Evolutionary conservation across 176 grass and related monocot species (phyloP).

Genomic region (Chloris gayana): DNA sequence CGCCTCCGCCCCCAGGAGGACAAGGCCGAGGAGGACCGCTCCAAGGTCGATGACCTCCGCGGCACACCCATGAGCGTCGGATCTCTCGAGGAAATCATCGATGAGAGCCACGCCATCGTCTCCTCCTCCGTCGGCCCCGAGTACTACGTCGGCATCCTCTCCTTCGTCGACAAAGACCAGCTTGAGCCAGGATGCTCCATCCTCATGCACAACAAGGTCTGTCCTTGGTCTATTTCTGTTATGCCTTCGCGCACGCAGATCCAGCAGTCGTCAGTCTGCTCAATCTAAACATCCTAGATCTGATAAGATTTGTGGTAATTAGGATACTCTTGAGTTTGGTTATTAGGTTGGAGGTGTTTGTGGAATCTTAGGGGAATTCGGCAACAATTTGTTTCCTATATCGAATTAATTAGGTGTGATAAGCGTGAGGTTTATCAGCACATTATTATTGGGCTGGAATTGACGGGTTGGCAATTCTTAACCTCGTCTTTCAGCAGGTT

Average conservation of each 20-base stretch:
- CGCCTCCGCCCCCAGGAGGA: conserved; percentile 79
- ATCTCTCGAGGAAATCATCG: conserved; percentile 88
- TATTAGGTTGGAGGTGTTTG: neutral
- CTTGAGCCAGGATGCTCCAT: conserved; percentile 87
- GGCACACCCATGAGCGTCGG: conserved; percentile 91
- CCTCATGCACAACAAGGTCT: conserved; percentile 91
- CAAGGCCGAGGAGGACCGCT: conserved; percentile 86
- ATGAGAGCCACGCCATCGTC: conserved; percentile 87
- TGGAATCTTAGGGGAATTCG: neutral
- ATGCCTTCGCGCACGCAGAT: neutral
- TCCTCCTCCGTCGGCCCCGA: conserved; percentile 83
- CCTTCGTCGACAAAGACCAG: conserved; percentile 92
- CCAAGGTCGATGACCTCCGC: conserved; percentile 85
- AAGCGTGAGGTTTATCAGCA: neutral
- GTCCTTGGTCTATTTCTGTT: neutral
- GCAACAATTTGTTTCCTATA: neutral
- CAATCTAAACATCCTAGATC: neutral
- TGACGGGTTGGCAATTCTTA: neutral
- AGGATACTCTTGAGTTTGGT: neutral
- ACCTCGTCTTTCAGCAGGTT: neutral
- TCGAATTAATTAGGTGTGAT: neutral
- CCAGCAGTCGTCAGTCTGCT: neutral
- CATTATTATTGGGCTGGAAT: neutral
- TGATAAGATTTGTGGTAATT: neutral
- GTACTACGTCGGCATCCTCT: conserved; percentile 86